Evolutionary conservation across 768 basidiomycete genomes (phyloP), one percentile per base, ranked within the genome.

Genomic region (Pholiota molesta): DNA sequence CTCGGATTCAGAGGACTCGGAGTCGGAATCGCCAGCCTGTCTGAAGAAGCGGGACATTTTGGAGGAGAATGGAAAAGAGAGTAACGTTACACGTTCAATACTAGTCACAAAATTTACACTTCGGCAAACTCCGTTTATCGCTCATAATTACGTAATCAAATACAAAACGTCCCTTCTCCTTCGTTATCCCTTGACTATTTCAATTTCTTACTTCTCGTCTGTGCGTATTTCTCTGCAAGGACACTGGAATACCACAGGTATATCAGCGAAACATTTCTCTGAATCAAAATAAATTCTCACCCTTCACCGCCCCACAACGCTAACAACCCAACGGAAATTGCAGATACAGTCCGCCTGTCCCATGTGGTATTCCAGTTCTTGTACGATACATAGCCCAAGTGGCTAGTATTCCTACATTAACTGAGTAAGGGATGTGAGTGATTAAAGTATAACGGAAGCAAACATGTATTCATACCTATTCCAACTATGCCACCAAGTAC

Each of bases 11-110:
- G 87, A 86, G 44, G 86, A 82, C 52, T 89, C 88, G 16, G 85
- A 87, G 69, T 94, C 92, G 55, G 90, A 91, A 74, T 94, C 91
- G 74, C 85, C 89, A 62, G 86, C 91, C 79, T 87, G 85, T 80
- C 90, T 88, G 81, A 95, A 94, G 79, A 95, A 95, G 71, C 92
- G 87, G 63, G 93, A 94, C 92, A 95, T 94, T 64, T 60, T 60
- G 31, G 52, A 51, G 21, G 61, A 33, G 35, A 44, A 60, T 37
- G 37, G 51, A 47, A 31, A 52, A 47, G 51, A 35, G 29, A 6
- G 31, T 29, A 47, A 19, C 29, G 47, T 33, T 59, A 33, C 59
- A 29, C 33, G 52, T 29, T 39, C 33, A 56, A 51, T 47, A 52
- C 53, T 16, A 52, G 63, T 65, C 62, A 62, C 63, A 66, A 64